Evolutionary conservation across 805 yeast species (phyloP).

Genomic region (Wickerhamiella cacticola): DNA sequence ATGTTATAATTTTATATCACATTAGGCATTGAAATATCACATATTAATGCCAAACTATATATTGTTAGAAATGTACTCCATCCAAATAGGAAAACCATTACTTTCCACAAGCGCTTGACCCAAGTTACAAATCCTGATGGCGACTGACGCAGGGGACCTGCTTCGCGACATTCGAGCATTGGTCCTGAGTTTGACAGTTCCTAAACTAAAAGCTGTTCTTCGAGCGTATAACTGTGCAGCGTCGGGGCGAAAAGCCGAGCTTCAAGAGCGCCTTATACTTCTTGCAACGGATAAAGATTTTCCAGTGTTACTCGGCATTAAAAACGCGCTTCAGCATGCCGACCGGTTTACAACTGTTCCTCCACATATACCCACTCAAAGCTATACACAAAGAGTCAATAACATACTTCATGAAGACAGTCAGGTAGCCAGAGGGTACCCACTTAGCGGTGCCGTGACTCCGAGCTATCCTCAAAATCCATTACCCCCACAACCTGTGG

Average conservation of each 20-base stretch:
- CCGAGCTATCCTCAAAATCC: no score
- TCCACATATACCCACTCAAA: neutral
- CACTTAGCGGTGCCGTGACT: neutral
- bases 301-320: neutral
- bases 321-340: slow-evolving; percentile 25
- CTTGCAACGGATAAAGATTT: neutral
- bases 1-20: no score
- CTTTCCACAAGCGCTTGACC: neutral
- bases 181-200: slow-evolving; percentile 16
- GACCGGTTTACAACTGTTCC: neutral
- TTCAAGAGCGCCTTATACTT: slow-evolving; percentile 36
- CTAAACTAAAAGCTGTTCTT: slow-evolving; percentile 26
- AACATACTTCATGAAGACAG: neutral
- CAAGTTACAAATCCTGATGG: slow-evolving; percentile 1
- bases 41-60: no score
- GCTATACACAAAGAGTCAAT: neutral
- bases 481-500: neutral
- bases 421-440: neutral
- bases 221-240: slow-evolving; percentile 34
- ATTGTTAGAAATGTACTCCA: no score
- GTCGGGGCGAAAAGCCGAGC: slow-evolving; percentile 50
- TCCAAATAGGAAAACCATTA: no score
- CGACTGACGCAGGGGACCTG: neutral
- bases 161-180: neutral
- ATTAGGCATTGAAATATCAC: no score